Evolutionary conservation across 1,139 yeast genomes (phyloP), one percentile per base, ranked within the genome.

Genomic region (Geotrichum macrosporum): DNA sequence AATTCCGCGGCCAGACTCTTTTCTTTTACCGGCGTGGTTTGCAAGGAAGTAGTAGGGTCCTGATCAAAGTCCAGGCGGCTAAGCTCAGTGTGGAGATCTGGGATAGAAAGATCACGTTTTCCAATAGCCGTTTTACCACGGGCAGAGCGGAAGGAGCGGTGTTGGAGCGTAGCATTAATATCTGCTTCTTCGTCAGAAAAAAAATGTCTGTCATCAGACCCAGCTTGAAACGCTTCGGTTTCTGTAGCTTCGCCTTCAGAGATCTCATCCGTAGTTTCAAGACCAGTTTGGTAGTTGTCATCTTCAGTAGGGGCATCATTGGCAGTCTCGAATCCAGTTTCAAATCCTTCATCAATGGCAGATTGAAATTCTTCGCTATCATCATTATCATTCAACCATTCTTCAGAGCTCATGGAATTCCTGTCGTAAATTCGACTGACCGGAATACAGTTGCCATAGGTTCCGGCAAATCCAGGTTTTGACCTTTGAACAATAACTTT

Each of bases 301-400:
- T 62, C 66, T 39, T 66, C 68, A 30, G 65, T 61, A 5, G 55
- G 55, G 22, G 57, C 64, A 12, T 56, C 65, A 36, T 58, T 57
- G 3, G 65, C 65, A 19, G 63, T 55, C 43, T 63, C 41, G 18
- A 27, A 27, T 3, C 34, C 34, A 16, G 33, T 37, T 15, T 37
- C 41, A 22, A 27, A 29, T 4, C 34, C 41, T 4, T 35, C 38
- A 35, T 35, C 38, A 9, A 4, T 29, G 8, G 34, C 21, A 16
- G 41, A 37, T 26, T 6, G 29, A 3, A 26, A 36, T 20, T 13
- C 2, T 3, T 26, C 32, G 12, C 20, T 19, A 5, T 19, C 32
- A 24, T 13, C 32, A n/a, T 10, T 10, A 24, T 24, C 27, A 8
- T 24, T 10, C 27, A 6, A 24, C 10, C 10, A 6, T 10, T 36